phyloP scores from a whole-genome alignment of 2,329 filamentous ascomycete species.

The Bipolaris sorokiniana region DNA sequence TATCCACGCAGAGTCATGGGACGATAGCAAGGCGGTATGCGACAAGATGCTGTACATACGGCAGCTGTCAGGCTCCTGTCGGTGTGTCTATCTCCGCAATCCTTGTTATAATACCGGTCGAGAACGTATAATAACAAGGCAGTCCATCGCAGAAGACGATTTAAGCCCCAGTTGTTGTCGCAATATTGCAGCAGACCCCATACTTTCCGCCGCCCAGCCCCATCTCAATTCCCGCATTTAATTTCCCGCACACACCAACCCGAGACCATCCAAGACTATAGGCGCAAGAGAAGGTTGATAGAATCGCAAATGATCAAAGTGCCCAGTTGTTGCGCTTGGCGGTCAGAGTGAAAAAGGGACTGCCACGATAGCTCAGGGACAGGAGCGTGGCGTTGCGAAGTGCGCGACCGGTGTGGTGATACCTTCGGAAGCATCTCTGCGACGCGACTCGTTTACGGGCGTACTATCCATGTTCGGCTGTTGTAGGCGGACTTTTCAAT shows the following conservation, averaged over 20 bases:
- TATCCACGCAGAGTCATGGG: background rate
- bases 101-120: constrained; percentile 4
- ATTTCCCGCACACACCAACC: constrained; percentile 38
- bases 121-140: constrained; percentile 19
- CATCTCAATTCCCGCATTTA: constrained; percentile 31
- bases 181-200: constrained; percentile 20
- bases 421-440: constrained; percentile 6
- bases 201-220: constrained; percentile 26
- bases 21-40: background rate
- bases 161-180: constrained; percentile 20
- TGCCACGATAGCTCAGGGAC: constrained; percentile 18
- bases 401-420: constrained; percentile 17
- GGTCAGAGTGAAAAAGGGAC: constrained; percentile 10
- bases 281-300: constrained; percentile 34
- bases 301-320: constrained; percentile 29
- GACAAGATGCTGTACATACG: constrained; percentile 7
- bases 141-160: constrained; percentile 26
- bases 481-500: background rate
- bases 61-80: constrained; percentile 3
- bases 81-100: constrained; percentile 1
- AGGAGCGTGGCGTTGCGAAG: constrained; percentile 17
- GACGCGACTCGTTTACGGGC: constrained; percentile 6
- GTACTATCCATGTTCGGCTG: constrained; percentile 1
- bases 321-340: constrained; percentile 10
- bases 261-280: constrained; percentile 19